These are phyloP conservation scores for Mucuna pruriens DNA, from an alignment of 306 rosid species.

Conservation along the genomic window DNA sequence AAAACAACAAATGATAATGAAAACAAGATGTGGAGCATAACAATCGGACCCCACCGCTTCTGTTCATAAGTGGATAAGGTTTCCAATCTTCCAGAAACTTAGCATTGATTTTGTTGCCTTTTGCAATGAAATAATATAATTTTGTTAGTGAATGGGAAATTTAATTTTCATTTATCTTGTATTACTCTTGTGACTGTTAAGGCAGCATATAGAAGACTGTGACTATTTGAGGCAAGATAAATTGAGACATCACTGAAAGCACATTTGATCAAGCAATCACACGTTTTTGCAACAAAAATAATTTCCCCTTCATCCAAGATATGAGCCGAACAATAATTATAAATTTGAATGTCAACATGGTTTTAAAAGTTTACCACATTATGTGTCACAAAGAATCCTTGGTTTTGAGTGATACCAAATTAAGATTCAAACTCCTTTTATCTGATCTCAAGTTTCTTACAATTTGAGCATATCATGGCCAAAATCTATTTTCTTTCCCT, in stretches of 20 bases:
- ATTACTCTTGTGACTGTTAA: background rate
- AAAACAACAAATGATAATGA: background rate
- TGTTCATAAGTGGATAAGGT: constrained; percentile 12
- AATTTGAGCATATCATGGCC: constrained; percentile 43
- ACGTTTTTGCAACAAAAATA: background rate
- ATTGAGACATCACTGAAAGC: background rate
- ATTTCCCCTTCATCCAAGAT: background rate
- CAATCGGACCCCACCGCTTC: background rate
- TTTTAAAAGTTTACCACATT: constrained; percentile 19
- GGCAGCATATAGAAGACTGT: background rate
- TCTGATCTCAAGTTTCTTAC: constrained; percentile 39
- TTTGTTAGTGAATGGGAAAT: background rate
- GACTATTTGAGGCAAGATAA: background rate
- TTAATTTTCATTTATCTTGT: background rate
- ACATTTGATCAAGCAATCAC: background rate
- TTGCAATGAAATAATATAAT: constrained; percentile 7
- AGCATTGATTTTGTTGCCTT: background rate
- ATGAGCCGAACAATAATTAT: background rate
- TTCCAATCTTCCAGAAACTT: background rate
- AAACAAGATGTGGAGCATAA: constrained; percentile 8
- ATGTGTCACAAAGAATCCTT: constrained; percentile 15
- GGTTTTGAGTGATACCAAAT: background rate
- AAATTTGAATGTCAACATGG: background rate
- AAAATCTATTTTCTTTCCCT: constrained; percentile 44
- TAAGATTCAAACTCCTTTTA: constrained; percentile 34